Evolutionary conservation across 495 filamentous ascomycete species (phyloP), one percentile per base, ranked within the genome.

Genomic region (Aspergillus nanangensis): DNA sequence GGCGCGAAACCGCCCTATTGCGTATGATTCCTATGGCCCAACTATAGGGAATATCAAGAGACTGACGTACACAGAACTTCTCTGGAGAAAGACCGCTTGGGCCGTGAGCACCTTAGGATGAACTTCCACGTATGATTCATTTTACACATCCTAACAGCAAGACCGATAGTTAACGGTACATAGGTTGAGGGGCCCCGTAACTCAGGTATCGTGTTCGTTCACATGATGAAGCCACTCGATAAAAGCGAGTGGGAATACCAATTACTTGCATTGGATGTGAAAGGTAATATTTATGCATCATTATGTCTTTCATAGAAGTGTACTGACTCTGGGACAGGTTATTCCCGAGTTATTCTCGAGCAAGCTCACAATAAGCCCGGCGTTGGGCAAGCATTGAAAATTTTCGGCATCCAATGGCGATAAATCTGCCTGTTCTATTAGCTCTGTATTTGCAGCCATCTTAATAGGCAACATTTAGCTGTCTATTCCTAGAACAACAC

Each of bases 161-260:
- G 0, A 17, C 18, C 9, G 19, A 21, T 33, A 33, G 19, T 25
- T 52, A 35, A 52, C 38, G 27, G 27, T 31, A 14, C 19, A 24
- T 53, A 91, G 86, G 87, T 95, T 32, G 85, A 92, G 68, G 93
- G 93, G 2, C 85, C 90, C 3, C 66, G 81, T 25, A 84, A 83
- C 50, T 74, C 74, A 15, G 93, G 93, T 7, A 68, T 82, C 10
- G 91, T 93, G 9, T 66, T 78, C 43, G 62, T 91, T 52, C 89
- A 96, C 59, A 80, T 96, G 68, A 75, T 81, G 32, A 90, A 83
- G 62, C 62, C 70, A 11, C 67, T 76, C 17, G 79, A 79, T 8
- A 64, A 82, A 50, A 55, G 59, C 29, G 84, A 92, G 14, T 93
- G 81, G 58, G 78, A 89, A 58, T 96, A 95, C 66, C 77, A 81